phyloP scores from a whole-genome alignment of 495 filamentous ascomycete species.

The Ramalina intermedia region DNA sequence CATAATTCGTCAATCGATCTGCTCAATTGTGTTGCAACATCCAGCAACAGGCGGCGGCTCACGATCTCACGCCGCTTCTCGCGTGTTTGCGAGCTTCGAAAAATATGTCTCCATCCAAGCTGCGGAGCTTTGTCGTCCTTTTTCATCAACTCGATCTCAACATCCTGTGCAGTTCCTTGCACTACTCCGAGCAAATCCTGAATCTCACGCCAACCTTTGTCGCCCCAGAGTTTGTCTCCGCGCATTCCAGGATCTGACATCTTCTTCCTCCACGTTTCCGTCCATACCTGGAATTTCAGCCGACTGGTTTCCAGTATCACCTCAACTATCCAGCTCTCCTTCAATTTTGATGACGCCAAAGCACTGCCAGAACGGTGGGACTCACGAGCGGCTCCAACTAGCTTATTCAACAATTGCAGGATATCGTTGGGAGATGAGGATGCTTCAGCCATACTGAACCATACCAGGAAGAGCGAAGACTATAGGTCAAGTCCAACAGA shows the following conservation, averaged over 20 bases:
- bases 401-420: too few relatives aligned
- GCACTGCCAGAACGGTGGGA: too few relatives aligned
- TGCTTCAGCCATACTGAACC: too few relatives aligned
- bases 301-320: neutral
- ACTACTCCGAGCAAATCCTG: neutral
- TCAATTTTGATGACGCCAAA: too few relatives aligned
- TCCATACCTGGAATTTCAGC: conserved; percentile 2
- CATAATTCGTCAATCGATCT: conserved; percentile 8
- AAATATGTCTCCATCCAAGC: neutral
- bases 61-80: neutral
- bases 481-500: too few relatives aligned
- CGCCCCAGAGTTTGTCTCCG: neutral
- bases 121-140: neutral
- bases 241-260: neutral
- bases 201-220: conserved; percentile 1
- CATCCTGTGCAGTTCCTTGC: neutral
- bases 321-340: neutral
- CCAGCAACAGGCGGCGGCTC: neutral
- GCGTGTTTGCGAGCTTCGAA: neutral
- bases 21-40: conserved; percentile 1
- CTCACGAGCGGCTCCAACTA: too few relatives aligned
- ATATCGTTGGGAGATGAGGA: too few relatives aligned
- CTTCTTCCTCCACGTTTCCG: neutral
- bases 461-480: too few relatives aligned
- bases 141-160: neutral